Base-by-base conservation (phyloP, 139 green algal genomes). In the Protoeuglena noctilucae region DNA sequence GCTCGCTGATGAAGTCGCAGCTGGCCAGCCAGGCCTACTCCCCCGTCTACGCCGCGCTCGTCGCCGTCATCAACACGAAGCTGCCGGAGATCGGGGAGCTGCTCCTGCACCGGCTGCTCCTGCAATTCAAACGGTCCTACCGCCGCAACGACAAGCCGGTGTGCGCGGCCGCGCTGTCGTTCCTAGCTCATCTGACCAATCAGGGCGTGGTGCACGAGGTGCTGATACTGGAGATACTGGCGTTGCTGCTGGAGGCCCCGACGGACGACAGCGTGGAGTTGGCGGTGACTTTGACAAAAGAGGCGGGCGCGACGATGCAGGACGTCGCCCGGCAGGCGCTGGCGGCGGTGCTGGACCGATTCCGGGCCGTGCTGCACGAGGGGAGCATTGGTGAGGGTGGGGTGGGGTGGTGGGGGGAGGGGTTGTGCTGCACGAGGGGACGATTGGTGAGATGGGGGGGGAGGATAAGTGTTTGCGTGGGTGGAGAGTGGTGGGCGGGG, bases 61-160 rank as follows among this genome's bases (percentile, higher is more conserved):
- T 94, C 24, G 82, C 85, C 1, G 88, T 99, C 9, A 63, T 96
- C 45, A 97, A 97, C 72, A 95, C 89, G 49, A 96, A 96, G 74
- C 87, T 97, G 52, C 92, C 88, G 0, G 80, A 88, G 56, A 70
- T 87, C 0, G 73, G 75, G 0, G 75, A 87, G 66, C 68, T 88
- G 54, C 73, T 89, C 48, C 65, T 88, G 31, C 53, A 71, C 40
- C 65, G 82, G 19, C 46, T 83, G 27, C 61, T 90, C 18, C 59
- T 74, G 19, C 82, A 94, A 79, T 95, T 96, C 66, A 80, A 87
- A 61, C 74, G 89, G 9, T 80, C 88, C 0, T 96, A 87, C 72
- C 82, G 79, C 65, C 79, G 90, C 59, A 94, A 95, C 67, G 91
- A 99, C 76, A 96, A 96, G 73, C 70, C 81, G 1, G 75, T 95